Percentiles rank a stretch among this genome's conserved stretches.
Conservation (phyloP, 2,329 filamentous ascomycete species). For the Phialophora macrospora region DNA sequence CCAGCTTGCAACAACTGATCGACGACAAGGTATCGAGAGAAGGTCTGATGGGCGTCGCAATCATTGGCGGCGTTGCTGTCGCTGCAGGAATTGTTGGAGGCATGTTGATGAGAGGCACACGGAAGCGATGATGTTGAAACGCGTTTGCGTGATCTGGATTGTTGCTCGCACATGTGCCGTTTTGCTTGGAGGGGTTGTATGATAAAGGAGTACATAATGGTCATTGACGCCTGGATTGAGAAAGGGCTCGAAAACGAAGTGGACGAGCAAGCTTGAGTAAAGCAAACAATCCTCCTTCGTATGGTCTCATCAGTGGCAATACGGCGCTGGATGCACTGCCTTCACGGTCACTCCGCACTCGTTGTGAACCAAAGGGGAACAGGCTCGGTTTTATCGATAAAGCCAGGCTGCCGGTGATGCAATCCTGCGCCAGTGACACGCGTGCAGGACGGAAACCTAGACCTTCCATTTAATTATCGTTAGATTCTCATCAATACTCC, state of each 20-base stretch:
- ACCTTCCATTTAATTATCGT: slow-evolving; percentile 3
- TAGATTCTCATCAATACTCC: slow-evolving; percentile 11
- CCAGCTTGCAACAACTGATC: slow-evolving; percentile 82
- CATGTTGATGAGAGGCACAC: slow-evolving; percentile 76
- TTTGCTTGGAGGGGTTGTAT: slow-evolving; percentile 11
- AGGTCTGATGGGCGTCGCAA: slow-evolving; percentile 90
- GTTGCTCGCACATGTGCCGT: not conserved
- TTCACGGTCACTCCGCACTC: not conserved
- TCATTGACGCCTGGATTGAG: not conserved
- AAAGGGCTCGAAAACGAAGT: slow-evolving; percentile 2
- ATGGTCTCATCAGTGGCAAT: not conserved
- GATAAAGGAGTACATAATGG: slow-evolving; percentile 7
- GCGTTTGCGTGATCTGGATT: not conserved
- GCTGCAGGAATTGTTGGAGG: slow-evolving; percentile 92
- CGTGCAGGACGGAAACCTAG: slow-evolving; percentile 9
- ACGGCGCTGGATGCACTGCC: not conserved
- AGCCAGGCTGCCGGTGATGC: slow-evolving; percentile 5
- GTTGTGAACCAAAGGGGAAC: slow-evolving; percentile 1
- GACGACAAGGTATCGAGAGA: slow-evolving; percentile 97
- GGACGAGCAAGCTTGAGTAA: slow-evolving; percentile 9
- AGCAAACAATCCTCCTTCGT: not conserved
- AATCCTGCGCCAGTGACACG: slow-evolving; percentile 17
- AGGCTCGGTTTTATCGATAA: slow-evolving; percentile 13
- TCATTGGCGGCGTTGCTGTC: slow-evolving; percentile 89
- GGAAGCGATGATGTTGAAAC: slow-evolving; percentile 42